Base-by-base conservation (phyloP, 768 basidiomycete genomes). In the Kwoniella sp. region DNA sequence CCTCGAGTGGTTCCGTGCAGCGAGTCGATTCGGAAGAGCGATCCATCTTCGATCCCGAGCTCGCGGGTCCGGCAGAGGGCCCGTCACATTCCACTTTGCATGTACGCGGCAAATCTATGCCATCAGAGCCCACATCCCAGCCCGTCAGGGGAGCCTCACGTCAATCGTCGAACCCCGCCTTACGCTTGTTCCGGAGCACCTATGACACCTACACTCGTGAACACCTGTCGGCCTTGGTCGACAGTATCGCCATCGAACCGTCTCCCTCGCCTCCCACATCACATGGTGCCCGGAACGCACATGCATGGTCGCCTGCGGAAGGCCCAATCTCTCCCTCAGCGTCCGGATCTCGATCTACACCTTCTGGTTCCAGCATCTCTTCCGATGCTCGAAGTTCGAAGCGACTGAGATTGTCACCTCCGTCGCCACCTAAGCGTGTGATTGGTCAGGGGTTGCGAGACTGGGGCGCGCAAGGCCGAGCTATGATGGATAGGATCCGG, bases 191-290 rank as follows among this genome's bases (percentile, higher is more conserved):
- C 76, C 87, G 90, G 67, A 87, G 91, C 45, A 84, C 89, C 59
- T 98, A 96, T 67, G 93, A 99, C 73, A 96, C 93, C 0, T 92
- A 88, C 68, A 99, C 93, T 1, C 83, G 90, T 37, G 88, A 93
- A 19, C 89, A 95, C 69, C 82, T 98, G 36, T 89, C 89, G 2
- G 89, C 88, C 0, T 82, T 98, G 76, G 90, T 93, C 2, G 92
- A 95, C 61, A 88, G 89, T 2, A 92, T 96, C 55, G 90, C 89
- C n/a, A 65, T 73, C 20, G 72, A 69, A 28, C 52, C 57, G 6
- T 62, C 60, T 3, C 65, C 60, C 22, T 63, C 62, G 10, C 63
- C 59, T n/a, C 65, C 62, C 6, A 52, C 58, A 2, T 12, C 28
- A 0, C 53, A 50, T 11, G 57, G 23, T 23, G 40, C 25, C 28